Percentiles rank a stretch among this genome's conserved stretches.
These are phyloP conservation scores for Pterula multifida DNA, from an alignment of 1,284 basidiomycete species.

Conservation along the genomic window DNA sequence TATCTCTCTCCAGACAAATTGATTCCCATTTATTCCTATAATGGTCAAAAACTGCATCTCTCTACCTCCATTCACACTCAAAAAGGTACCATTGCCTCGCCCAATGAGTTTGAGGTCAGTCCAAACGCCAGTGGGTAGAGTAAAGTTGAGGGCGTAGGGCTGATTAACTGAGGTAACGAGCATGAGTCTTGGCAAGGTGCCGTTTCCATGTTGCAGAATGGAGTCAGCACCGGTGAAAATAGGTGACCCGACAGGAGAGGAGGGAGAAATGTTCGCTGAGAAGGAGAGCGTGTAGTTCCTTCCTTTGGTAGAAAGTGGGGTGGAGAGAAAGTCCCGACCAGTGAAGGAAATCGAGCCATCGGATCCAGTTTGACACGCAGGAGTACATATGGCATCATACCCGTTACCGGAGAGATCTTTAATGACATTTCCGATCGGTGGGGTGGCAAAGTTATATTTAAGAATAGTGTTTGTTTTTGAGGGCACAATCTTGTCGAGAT, in stretches of 20 bases:
- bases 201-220: background rate
- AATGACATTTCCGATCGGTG: background rate
- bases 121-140: background rate
- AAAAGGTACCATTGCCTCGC: background rate
- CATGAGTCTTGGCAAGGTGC: background rate
- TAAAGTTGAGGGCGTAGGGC: constrained; percentile 1
- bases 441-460: background rate
- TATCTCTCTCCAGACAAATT: background rate
- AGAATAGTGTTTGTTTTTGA: background rate
- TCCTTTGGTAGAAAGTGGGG: constrained; percentile 22
- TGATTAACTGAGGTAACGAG: background rate
- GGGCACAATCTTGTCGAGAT: background rate
- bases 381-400: background rate
- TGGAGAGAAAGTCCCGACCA: constrained; percentile 6
- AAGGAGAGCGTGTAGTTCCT: constrained; percentile 21
- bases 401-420: background rate
- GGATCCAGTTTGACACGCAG: background rate
- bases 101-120: background rate
- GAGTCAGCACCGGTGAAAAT: background rate
- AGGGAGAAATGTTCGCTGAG: constrained; percentile 8
- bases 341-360: background rate
- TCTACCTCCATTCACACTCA: background rate
- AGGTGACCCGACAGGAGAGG: background rate
- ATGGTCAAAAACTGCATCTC: constrained; percentile 1
- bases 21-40: background rate